A percentile compares a stretch with the other conserved stretches of the same genome.
These are phyloP conservation scores for Marsdenia floribunda DNA, from an alignment of 257 asterid genomes.

Conservation along the genomic window DNA sequence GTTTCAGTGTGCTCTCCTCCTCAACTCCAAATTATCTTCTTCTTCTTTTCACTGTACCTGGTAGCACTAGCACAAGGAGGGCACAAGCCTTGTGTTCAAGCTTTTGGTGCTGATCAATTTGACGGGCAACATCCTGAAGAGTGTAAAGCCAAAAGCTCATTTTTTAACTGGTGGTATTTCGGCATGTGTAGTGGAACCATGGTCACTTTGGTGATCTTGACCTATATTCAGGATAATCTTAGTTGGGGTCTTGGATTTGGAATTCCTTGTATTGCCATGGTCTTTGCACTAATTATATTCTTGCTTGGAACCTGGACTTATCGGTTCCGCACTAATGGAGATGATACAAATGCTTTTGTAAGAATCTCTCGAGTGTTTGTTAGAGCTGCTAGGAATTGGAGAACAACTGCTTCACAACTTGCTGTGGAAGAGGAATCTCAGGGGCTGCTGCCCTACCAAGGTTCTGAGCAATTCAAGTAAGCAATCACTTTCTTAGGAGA, in stretches of 20 bases:
- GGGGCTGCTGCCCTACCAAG: slow-evolving; percentile 8
- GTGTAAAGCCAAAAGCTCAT: slow-evolving; percentile 23
- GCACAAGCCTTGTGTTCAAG: slow-evolving; percentile 32
- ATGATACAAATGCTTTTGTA: slow-evolving; percentile 15
- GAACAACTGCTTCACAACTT: not conserved
- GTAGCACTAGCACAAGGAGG: slow-evolving; percentile 32
- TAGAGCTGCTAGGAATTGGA: slow-evolving; percentile 21
- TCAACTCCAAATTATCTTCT: slow-evolving; percentile 14
- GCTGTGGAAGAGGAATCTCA: slow-evolving; percentile 12
- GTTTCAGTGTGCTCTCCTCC: slow-evolving; percentile 17
- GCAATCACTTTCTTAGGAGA: not conserved
- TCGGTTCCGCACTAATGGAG: slow-evolving; percentile 12
- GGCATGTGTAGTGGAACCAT: slow-evolving; percentile 10
- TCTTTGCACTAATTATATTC: slow-evolving; percentile 20
- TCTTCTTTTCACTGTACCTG: slow-evolving; percentile 26
- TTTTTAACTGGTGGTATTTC: slow-evolving; percentile 35
- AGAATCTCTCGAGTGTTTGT: slow-evolving; percentile 21
- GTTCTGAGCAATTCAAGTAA: slow-evolving; percentile 27
- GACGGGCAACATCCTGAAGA: slow-evolving; percentile 23
- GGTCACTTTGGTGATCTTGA: slow-evolving; percentile 16
- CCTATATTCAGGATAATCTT: slow-evolving; percentile 27
- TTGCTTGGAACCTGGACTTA: slow-evolving; percentile 25
- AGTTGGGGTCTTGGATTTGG: slow-evolving; percentile 37
- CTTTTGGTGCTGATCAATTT: slow-evolving; percentile 34
- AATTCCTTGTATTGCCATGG: slow-evolving; percentile 31